Conservation (phyloP, 176 grass and related monocot genomes). For the Rhynchospora breviuscula region DNA sequence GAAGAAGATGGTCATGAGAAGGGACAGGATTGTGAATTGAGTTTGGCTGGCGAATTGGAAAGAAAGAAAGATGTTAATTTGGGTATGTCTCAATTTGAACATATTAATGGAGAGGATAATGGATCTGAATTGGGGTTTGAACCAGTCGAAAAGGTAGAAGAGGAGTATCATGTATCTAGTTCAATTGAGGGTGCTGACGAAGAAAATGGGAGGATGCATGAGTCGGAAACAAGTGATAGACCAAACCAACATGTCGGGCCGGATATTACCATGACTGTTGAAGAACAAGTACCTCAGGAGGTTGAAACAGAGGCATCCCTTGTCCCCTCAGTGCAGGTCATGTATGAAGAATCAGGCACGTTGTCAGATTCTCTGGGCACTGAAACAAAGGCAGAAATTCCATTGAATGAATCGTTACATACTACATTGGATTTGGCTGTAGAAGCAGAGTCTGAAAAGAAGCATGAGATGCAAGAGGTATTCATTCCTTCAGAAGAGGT, state of each 20-base stretch:
- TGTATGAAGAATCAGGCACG: not conserved
- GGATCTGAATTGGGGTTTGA: not conserved
- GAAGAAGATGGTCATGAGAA: not conserved
- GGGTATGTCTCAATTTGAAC: not conserved
- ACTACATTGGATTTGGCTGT: conserved; percentile 1
- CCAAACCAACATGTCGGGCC: not conserved
- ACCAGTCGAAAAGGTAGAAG: not conserved
- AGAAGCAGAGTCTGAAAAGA: not conserved
- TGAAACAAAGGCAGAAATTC: not conserved
- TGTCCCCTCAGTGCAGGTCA: conserved; percentile 1
- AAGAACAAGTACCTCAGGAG: conserved; percentile 15
- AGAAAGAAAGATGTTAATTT: not conserved
- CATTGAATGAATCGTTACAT: not conserved
- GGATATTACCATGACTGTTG: not conserved
- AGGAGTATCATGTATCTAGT: conserved; percentile 2
- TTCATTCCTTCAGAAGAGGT: not conserved
- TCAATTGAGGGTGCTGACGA: conserved; percentile 14
- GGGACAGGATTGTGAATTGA: not conserved
- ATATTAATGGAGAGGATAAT: conserved; percentile 5
- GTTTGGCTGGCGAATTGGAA: not conserved
- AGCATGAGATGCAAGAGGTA: not conserved
- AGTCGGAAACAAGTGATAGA: not conserved
- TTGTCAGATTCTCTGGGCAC: not conserved
- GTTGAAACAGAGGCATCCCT: conserved; percentile 6
- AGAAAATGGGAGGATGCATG: not conserved